phyloP scores from a whole-genome alignment of 108 stramenopile genomes.

The Aurantiochytrium sp. region DNA sequence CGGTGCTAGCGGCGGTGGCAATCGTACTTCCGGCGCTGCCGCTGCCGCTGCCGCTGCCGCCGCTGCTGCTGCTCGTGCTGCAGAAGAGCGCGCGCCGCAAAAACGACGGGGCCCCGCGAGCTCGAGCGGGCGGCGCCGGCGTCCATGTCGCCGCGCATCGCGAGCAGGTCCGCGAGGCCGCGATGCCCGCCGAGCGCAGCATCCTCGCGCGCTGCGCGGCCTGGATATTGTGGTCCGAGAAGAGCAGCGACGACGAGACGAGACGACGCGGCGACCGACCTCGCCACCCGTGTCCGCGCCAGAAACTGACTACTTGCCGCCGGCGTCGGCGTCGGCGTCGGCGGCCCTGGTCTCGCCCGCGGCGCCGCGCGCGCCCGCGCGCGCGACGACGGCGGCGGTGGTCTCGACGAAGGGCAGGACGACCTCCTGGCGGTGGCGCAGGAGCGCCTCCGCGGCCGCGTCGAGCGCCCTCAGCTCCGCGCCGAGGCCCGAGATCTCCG shows the following conservation, averaged over 20 bases:
- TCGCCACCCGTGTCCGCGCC: too few relatives aligned
- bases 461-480: neutral
- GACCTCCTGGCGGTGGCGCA: neutral
- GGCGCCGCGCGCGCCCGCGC: neutral
- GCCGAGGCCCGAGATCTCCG: neutral
- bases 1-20: neutral
- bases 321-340: too few relatives aligned
- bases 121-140: too few relatives aligned
- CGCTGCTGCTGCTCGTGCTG: neutral
- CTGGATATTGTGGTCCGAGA: neutral
- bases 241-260: too few relatives aligned
- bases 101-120: too few relatives aligned
- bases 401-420: neutral
- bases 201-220: neutral
- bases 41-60: neutral
- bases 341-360: neutral
- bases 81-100: too few relatives aligned
- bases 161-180: neutral
- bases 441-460: neutral
- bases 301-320: too few relatives aligned
- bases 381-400: neutral
- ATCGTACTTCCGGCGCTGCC: neutral
- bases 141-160: too few relatives aligned
- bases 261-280: too few relatives aligned
- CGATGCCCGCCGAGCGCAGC: neutral